Conservation (phyloP, 2,329 filamentous ascomycete genomes). For the Hymenoscyphus scutula region DNA sequence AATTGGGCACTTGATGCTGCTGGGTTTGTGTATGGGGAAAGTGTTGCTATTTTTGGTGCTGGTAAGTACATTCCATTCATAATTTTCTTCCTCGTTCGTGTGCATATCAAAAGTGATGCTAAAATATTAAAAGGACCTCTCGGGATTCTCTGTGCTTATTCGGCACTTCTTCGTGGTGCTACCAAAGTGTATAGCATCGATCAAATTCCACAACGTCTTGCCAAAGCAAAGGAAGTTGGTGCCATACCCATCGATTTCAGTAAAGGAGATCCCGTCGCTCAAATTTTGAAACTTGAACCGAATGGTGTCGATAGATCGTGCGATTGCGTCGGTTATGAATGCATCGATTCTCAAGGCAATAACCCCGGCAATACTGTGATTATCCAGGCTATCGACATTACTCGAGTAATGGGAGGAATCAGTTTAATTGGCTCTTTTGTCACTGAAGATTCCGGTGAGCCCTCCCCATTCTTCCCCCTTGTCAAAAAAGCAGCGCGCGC, state of each 20-base stretch:
- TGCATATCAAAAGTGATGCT: neutral
- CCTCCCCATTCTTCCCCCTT: neutral
- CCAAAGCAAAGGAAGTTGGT: conserved; percentile 23
- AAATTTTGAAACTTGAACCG: conserved; percentile 29
- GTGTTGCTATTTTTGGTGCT: conserved; percentile 35
- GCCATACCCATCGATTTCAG: conserved; percentile 37
- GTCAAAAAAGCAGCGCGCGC: neutral
- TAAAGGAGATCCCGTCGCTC: conserved; percentile 26
- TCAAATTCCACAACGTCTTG: neutral
- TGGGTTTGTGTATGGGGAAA: conserved; percentile 28
- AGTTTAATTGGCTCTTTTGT: neutral
- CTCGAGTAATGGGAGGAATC: neutral
- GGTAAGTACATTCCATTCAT: too few relatives aligned
- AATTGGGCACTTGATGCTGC: conserved; percentile 26
- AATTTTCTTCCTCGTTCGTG: too few relatives aligned
- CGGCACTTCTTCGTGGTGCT: neutral
- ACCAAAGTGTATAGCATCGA: neutral
- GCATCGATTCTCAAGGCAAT: conserved; percentile 20
- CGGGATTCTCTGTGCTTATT: neutral
- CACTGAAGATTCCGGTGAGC: neutral
- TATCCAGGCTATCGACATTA: neutral
- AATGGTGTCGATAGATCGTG: conserved; percentile 25
- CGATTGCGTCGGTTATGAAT: conserved; percentile 27
- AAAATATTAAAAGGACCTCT: neutral
- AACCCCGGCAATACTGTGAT: neutral